Conservation (phyloP, 2,329 filamentous ascomycete species). For the Xylariaceae sp. region DNA sequence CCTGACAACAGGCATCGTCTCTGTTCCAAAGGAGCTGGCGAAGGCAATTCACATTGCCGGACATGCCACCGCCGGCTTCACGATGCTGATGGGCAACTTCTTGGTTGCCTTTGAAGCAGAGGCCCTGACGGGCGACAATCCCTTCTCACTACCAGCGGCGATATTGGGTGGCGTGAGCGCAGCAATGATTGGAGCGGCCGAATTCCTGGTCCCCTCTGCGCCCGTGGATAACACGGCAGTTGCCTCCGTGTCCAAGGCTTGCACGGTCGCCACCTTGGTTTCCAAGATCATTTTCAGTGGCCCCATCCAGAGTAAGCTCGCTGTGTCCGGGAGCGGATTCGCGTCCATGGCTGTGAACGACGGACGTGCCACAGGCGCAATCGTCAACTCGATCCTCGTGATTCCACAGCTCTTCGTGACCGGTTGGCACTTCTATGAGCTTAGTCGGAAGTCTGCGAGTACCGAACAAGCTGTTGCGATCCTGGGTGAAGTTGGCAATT, state of each 20-base stretch:
- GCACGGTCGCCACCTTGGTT: not conserved
- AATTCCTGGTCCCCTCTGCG: not conserved
- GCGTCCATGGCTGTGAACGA: not conserved
- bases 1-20: not conserved
- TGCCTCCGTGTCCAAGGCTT: conserved; percentile 1
- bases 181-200: not conserved
- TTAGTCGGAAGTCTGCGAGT: not conserved
- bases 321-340: conserved; percentile 1
- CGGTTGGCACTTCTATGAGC: conserved; percentile 8
- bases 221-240: conserved; percentile 4
- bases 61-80: not conserved
- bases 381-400: conserved; percentile 1
- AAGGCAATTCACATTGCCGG: conserved; percentile 1
- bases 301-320: not conserved
- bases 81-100: not conserved
- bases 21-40: not conserved
- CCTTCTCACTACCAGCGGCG: conserved; percentile 2
- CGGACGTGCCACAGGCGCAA: conserved; percentile 4
- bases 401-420: conserved; percentile 1
- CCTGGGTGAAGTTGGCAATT: not conserved
- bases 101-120: not conserved
- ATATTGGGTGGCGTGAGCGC: not conserved
- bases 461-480: not conserved
- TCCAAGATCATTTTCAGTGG: not conserved
- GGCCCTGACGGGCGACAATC: not conserved